Conservation (phyloP, 2,329 filamentous ascomycete genomes). For the Aspergillus melleus region DNA sequence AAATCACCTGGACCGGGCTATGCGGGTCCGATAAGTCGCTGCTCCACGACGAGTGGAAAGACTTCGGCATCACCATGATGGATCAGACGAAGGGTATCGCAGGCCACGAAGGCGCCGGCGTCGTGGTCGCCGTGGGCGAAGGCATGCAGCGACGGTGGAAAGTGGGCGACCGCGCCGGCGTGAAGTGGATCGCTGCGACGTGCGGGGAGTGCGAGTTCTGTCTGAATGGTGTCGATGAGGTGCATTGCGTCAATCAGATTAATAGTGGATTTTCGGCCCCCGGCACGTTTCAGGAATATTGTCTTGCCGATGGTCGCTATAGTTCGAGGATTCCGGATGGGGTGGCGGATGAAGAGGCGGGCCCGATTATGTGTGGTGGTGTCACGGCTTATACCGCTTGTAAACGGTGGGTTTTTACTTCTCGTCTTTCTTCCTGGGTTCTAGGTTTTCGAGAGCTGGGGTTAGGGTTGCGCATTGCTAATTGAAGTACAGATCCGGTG, state of each 20-base stretch:
- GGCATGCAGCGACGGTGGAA: slow-evolving; percentile 15
- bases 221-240: slow-evolving; percentile 15
- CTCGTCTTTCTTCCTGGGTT: too few species aligned
- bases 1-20: slow-evolving; percentile 12
- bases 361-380: slow-evolving; percentile 24
- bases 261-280: slow-evolving; percentile 19
- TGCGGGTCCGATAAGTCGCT: slow-evolving; percentile 12
- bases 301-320: slow-evolving; percentile 17
- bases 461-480: background rate
- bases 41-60: slow-evolving; percentile 4
- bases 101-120: slow-evolving; percentile 50
- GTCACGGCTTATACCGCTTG: slow-evolving; percentile 24
- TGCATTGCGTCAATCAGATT: slow-evolving; percentile 16
- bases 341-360: slow-evolving; percentile 17
- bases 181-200: slow-evolving; percentile 20
- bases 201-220: slow-evolving; percentile 24
- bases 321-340: slow-evolving; percentile 20
- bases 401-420: slow-evolving; percentile 1
- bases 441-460: too few species aligned
- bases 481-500: background rate
- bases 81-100: slow-evolving; percentile 4
- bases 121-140: slow-evolving; percentile 38
- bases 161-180: slow-evolving; percentile 25
- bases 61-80: background rate
- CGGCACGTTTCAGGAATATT: slow-evolving; percentile 24